phyloP scores from a whole-genome alignment of 805 yeast genomes.

The baker's yeast (Saccharomyces cerevisiae) region DNA sequence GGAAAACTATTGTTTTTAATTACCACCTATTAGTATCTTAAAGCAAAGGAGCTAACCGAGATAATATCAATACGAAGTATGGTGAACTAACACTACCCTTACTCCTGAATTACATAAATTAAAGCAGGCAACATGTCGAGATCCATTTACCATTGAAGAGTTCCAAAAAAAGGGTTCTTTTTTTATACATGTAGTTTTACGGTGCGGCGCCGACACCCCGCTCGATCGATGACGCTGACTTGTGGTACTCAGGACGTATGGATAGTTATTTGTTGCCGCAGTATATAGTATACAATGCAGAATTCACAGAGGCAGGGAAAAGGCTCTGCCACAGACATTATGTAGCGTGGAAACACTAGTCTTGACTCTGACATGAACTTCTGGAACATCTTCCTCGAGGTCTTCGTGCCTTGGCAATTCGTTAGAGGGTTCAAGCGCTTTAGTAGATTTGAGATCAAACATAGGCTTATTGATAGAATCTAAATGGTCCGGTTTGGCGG shows the following conservation, averaged over 20 bases:
- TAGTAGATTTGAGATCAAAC: conserved; percentile 1
- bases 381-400: conserved; percentile 18
- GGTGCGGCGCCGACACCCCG: not conserved
- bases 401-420: not conserved
- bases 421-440: not conserved
- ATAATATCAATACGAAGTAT: not conserved
- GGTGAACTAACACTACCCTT: not conserved
- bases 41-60: not conserved
- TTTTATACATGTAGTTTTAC: not conserved
- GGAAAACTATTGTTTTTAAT: not conserved
- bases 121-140: not conserved
- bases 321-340: conserved; percentile 32
- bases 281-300: not conserved
- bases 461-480: conserved; percentile 2
- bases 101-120: not conserved
- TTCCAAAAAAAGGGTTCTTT: not conserved
- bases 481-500: not conserved
- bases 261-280: not conserved
- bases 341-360: conserved; percentile 36
- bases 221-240: not conserved
- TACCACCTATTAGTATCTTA: not conserved
- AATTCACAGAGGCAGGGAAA: conserved; percentile 18
- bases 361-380: conserved; percentile 36
- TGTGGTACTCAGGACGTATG: not conserved
- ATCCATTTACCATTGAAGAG: not conserved